Evolutionary conservation across 2,329 filamentous ascomycete genomes (phyloP), one percentile per base, ranked within the genome.

Genomic region (Talaromyces sp.): DNA sequence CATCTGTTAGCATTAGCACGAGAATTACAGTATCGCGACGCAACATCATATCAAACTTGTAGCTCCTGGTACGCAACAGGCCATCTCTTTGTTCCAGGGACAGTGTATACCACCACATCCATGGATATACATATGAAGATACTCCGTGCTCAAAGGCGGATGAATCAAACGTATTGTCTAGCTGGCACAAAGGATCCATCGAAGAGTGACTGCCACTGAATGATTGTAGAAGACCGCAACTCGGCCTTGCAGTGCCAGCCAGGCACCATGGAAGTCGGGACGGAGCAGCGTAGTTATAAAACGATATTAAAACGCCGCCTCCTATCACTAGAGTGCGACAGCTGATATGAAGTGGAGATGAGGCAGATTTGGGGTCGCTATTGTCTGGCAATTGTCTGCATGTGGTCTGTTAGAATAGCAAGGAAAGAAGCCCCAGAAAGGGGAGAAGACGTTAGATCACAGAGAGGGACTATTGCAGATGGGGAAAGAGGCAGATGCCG

Each of bases 211-310:
- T 37, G 33, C 27, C 27, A 31, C 27, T 31, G 27, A 31, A 31
- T 31, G 27, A 31, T 7, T 31, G 27, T 31, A 31, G 27, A 16
- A 24, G 33, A 37, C 19, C 7, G n/a, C 52, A n/a, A 37, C 52
- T 56, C 52, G 52, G 52, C 52, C 52, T 56, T 56, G 52, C 52
- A 56, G 52, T 37, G 52, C 52, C 52, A 39, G 33, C n/a, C n/a
- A 39, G 7, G 33, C 19, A 14, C 52, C 33, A 9, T 56, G 52
- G 33, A 16, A 52, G 48, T 33, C 45, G 45, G 45, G 48, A 52
- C 48, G 24, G 27, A 54, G 48, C 52, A 56, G 52, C 52, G 52
- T 9, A 19, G 24, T 56, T 39, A 37, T 56, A 56, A 37, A 56
- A 37, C 19, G 19, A 37, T 37, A 37, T 14, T 37, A 22, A 22